Base-by-base conservation (phyloP, 306 rosid species). In the Luffa acutangula region DNA sequence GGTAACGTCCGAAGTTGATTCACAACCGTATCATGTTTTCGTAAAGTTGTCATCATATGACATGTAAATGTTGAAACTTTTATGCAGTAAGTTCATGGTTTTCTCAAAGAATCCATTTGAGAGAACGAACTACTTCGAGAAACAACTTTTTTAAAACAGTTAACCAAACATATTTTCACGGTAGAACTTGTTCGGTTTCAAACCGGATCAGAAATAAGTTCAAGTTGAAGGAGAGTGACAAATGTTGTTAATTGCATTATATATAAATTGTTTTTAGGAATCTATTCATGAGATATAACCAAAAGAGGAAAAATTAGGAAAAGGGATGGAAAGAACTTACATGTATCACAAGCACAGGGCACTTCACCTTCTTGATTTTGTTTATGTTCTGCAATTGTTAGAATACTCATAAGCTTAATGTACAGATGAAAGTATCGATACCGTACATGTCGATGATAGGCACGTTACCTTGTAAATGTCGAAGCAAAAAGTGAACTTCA, bases 311-410 rank as follows among this genome's bases (percentile, higher is more conserved):
- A 25, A 25, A 25, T 0, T 25, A 25, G 31, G 14, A 3, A n/a
- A 39, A 65, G 8, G 46, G 43, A 11, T 46, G 78, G 76, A 51
- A 82, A 79, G 60, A 71, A 89, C 99, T 96, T 87, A 96, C 99
- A 85, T 96, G 99, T 83, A 96, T 96, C 66, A 96, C 98, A 37
- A 96, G 91, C 83, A 93, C 99, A 20, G 97, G 99, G 88, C 94
- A 91, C 89, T 96, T 93, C 86, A 91, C 99, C 84, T 91, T 93
- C 94, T 85, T 84, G 82, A 96, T 93, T 89, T 96, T 93, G 89
- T 91, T 88, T 82, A 96, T 85, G 88, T 96, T 96, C 99, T 93
- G 99, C 92, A 78, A 77, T 56, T 72, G 70, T 56, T 20, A 77
- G 69, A 59, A 43, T 33, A 20, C 70, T 41, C 43, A 18, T 18